Conservation (phyloP, 1,139 yeast genomes). For the Diutina rugosa region DNA sequence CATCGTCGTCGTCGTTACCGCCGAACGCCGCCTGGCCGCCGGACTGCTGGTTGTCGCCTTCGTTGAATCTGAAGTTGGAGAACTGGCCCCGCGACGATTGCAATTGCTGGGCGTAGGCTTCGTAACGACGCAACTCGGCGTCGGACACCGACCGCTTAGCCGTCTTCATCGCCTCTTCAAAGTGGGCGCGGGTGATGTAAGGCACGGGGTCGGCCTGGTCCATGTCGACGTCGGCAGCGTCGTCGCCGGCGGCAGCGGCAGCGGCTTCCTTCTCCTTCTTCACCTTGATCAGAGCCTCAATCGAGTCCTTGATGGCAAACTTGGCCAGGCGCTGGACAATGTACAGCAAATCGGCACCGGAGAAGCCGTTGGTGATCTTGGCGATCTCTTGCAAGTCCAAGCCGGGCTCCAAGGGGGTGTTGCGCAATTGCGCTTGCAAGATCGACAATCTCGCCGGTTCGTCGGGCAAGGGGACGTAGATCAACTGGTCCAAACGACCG, state of each 20-base stretch:
- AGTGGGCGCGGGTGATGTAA: slow-evolving; percentile 80
- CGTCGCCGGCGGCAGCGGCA: slow-evolving; percentile 20
- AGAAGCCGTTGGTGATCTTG: slow-evolving; percentile 86
- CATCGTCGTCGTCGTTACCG: slow-evolving; percentile 84
- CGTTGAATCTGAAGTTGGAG: slow-evolving; percentile 61
- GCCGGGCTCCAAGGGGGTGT: slow-evolving; percentile 97
- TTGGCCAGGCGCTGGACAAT: slow-evolving; percentile 98
- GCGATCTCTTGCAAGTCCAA: slow-evolving; percentile 81
- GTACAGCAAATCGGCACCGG: slow-evolving; percentile 97
- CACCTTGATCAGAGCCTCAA: slow-evolving; percentile 61
- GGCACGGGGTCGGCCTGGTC: slow-evolving; percentile 86
- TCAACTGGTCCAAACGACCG: slow-evolving; percentile 96
- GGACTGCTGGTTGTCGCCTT: slow-evolving; percentile 11
- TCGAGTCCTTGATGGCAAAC: slow-evolving; percentile 95
- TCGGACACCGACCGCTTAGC: slow-evolving; percentile 96
- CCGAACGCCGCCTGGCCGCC: slow-evolving; percentile 36
- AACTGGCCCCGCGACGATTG: slow-evolving; percentile 92
- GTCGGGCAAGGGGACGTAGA: slow-evolving; percentile 97
- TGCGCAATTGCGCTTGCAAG: slow-evolving; percentile 90
- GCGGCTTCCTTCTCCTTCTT: slow-evolving; percentile 35
- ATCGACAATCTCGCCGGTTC: slow-evolving; percentile 88
- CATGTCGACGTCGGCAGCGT: slow-evolving; percentile 20
- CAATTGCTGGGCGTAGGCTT: slow-evolving; percentile 94
- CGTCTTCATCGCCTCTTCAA: slow-evolving; percentile 99
- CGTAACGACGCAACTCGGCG: slow-evolving; percentile 96